Evolutionary conservation across 2,329 filamentous ascomycete species (phyloP), one percentile per base, ranked within the genome.

Genomic region (Fusarium sp.): DNA sequence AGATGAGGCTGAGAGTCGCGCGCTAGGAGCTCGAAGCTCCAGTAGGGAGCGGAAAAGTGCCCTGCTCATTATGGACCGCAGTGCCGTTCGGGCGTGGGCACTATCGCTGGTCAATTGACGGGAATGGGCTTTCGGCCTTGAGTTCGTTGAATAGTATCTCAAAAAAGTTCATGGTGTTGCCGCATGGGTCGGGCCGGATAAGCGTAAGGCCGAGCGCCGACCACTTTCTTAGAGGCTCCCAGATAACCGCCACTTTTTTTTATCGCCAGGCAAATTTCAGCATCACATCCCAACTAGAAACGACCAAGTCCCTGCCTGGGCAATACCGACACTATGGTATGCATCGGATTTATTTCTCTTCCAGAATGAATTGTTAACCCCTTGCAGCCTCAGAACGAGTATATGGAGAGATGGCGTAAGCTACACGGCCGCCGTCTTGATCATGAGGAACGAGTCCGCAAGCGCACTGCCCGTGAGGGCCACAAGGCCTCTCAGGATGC

Each of bases 401-500:
- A 91, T 76, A 91, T 91, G 80, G 92, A 95, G 78, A 85, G 91
- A 78, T 93, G 88, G 83, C 82, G 85, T 71, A 77, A 79, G 69
- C 74, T 78, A 56, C 77, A 80, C 66, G 83, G 88, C 58, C 85
- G 77, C 62, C 76, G 81, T 55, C 80, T 85, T 61, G 92, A 96
- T 76, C 86, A 94, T 77, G 93, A 97, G 73, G 95, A 99, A 81
- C 89, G 93, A 68, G 81, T 83, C 58, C 91, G 95, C 73, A 99
- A 99, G 85, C 88, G 89, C 71, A 82, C 87, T 63, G 95, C 95
- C 59, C 90, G 95, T 80, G 92, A 96, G 81, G 90, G 88, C 58
- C 94, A 99, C 84, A 89, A 93, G 79, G 87, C 87, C 53, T 95
- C 91, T 46, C 85, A 95, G 74, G 90, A 97, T 80, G 93, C 95